These are phyloP conservation scores for Podospora comata DNA, from an alignment of 495 filamentous ascomycete species.

Conservation along the genomic window DNA sequence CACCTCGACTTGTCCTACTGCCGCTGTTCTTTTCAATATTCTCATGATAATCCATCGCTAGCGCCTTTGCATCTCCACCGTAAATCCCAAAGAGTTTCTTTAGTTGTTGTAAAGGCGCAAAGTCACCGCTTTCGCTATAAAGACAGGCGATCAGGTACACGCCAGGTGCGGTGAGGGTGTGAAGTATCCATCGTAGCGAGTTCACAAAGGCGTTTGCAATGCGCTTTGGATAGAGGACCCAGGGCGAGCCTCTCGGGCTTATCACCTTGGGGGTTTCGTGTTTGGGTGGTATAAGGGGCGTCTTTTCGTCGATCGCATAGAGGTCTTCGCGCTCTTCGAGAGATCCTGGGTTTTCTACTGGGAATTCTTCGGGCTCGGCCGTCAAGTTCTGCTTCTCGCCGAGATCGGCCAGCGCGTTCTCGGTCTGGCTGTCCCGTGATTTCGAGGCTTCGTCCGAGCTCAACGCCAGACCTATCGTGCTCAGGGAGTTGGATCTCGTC, in stretches of 20 bases:
- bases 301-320: constrained; percentile 57
- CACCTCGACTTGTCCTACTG: constrained; percentile 21
- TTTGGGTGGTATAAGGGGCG: constrained; percentile 53
- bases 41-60: constrained; percentile 40
- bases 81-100: constrained; percentile 54
- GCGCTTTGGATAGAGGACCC: constrained; percentile 57
- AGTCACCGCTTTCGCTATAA: constrained; percentile 73
- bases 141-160: constrained; percentile 77
- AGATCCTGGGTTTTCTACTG: constrained; percentile 8
- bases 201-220: constrained; percentile 56
- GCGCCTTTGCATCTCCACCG: constrained; percentile 35
- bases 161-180: constrained; percentile 71
- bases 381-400: constrained; percentile 32
- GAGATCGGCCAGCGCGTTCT: constrained; percentile 38
- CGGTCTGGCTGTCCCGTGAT: constrained; percentile 27
- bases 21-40: constrained; percentile 31
- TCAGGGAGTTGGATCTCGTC: constrained; percentile 64
- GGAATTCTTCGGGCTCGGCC: constrained; percentile 32
- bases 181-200: constrained; percentile 70
- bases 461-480: constrained; percentile 49
- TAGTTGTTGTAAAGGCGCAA: constrained; percentile 65
- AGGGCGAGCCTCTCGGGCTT: constrained; percentile 39
- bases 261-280: constrained; percentile 30
- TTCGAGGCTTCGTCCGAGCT: constrained; percentile 39
- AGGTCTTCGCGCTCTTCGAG: constrained; percentile 26